Evolutionary conservation across 768 basidiomycete species (phyloP), one percentile per base, ranked within the genome.

Genomic region (Hortiboletus campestris): DNA sequence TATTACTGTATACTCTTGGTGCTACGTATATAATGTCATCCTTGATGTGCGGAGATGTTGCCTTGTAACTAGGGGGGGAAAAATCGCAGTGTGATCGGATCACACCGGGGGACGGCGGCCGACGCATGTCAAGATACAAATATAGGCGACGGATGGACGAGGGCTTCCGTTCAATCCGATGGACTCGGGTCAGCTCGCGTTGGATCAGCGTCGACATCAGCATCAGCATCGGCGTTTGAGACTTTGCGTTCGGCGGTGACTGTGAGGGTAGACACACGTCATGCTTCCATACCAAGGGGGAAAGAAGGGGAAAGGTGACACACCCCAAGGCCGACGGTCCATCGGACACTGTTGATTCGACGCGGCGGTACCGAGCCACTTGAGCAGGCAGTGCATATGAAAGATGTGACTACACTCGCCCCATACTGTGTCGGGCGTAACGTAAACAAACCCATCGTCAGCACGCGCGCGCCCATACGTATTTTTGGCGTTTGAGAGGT

Each of bases 271-370:
- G n/a, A 19, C 14, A 32, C 12, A 12, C 42, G 32, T 49, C 42
- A 51, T 11, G 0, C 6, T 12, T 7, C 12, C 7, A 20, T 31
- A 20, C 13, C 28, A 29, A 50, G 29, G 4, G 11, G n/a, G 38
- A 19, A 13, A 42, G 8, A 13, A 10, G 2, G 19, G 10, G 20
- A 17, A 29, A n/a, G n/a, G n/a, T n/a, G 8, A 77, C 88, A 56
- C 60, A 95, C 94, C 87, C 96, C 96, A 99, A 3, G 86, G 77
- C 63, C 93, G 76, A 31, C 97, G 80, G 68, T 98, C 96, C 93
- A 99, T 95, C n/a, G 97, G 97, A 78, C 97, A 99, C 63, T 95
- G 93, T 63, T 89, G 87, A 70, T 98, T 98, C 35, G 91, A 94
- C 14, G 90, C 84, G 6, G 84, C 75, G 0, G 94, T 95, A 4